Base-by-base conservation (phyloP, 768 basidiomycete genomes). In the Tremella yokohamensis region DNA sequence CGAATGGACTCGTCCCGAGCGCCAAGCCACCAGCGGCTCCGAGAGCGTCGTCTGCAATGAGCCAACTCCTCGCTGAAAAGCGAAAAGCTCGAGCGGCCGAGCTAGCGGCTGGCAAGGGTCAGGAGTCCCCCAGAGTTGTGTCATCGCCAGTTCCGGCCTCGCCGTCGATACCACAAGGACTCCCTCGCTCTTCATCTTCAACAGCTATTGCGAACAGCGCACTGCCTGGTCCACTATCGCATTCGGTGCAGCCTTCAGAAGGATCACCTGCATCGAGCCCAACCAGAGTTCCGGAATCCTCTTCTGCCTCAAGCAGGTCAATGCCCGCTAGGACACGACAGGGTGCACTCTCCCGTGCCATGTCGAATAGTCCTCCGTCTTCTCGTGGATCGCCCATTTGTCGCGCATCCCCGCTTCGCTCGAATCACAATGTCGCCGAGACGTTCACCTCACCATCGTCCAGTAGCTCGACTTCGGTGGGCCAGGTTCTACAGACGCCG, bases 41-140 rank as follows among this genome's bases (percentile, higher is more conserved):
- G 42, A 53, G 62, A 22, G 91, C 90, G 79, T 91, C 91, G 76
- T 84, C 83, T 45, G 89, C 88, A 57, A 80, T 92, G 55, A 86
- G 88, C 40, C 88, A 90, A 8, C 84, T 89, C 20, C 88, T 93
- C 66, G 91, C 91, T 40, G 90, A 91, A 19, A 92, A 88, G 72
- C 83, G 90, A 20, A 89, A 87, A 15, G 93, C 89, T 72, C 87
- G 88, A 49, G 79, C 82, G 15, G 79, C 78, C 15, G 80, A 87
- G 34, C 83, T 87, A 65, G 80, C 82, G 8, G 78, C 81, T 45
- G 60, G 60, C 8, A 61, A 55, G 34, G 63, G 63, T 37, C 78
- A 79, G 16, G 81, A 81, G 19, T 64, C 66, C 13, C 61, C 66
- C 2, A 60, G 79, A 75, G 68, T 72, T 76, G 45, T 64, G 8